phyloP scores from a whole-genome alignment of 371 early-diverging fungal species.

The Sanchytrium tribonematis region DNA sequence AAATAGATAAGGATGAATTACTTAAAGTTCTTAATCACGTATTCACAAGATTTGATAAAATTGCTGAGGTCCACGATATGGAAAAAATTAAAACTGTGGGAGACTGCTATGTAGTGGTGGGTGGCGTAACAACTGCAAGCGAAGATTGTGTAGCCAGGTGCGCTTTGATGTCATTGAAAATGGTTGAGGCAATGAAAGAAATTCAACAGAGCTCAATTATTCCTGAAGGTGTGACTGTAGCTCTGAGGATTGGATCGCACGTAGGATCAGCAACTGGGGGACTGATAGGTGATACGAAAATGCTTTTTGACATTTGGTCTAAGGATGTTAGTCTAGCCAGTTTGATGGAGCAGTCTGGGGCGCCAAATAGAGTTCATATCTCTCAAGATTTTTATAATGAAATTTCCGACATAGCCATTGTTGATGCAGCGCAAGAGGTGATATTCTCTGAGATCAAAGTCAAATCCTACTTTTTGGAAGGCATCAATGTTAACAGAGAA shows the following conservation, averaged over 20 bases:
- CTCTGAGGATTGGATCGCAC: conserved; percentile 5
- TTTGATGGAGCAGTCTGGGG: conserved; percentile 4
- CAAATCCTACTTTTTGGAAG: conserved; percentile 1
- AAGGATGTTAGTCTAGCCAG: conserved; percentile 5
- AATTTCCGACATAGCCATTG: background rate
- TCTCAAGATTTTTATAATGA: background rate
- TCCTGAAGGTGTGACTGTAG: background rate
- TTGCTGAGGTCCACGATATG: conserved; percentile 1
- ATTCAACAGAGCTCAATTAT: background rate
- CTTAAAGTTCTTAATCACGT: conserved; percentile 2
- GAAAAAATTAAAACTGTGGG: conserved; percentile 8
- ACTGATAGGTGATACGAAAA: conserved; percentile 3
- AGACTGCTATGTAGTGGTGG: conserved; percentile 5
- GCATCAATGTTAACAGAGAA: background rate
- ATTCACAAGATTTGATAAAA: conserved; percentile 1
- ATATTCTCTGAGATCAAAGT: background rate
- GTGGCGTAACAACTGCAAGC: conserved; percentile 1
- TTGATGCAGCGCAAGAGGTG: background rate
- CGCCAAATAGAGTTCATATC: background rate
- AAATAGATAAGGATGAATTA: conserved; percentile 1
- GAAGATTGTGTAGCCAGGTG: background rate
- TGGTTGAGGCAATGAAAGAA: conserved; percentile 2
- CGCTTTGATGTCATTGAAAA: conserved; percentile 1
- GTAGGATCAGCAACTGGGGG: conserved; percentile 3
- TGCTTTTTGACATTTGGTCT: conserved; percentile 6